Percentiles rank a stretch among this genome's conserved stretches.
phyloP scores from a whole-genome alignment of 2,329 filamentous ascomycete species.

The Cladosporium sp. region DNA sequence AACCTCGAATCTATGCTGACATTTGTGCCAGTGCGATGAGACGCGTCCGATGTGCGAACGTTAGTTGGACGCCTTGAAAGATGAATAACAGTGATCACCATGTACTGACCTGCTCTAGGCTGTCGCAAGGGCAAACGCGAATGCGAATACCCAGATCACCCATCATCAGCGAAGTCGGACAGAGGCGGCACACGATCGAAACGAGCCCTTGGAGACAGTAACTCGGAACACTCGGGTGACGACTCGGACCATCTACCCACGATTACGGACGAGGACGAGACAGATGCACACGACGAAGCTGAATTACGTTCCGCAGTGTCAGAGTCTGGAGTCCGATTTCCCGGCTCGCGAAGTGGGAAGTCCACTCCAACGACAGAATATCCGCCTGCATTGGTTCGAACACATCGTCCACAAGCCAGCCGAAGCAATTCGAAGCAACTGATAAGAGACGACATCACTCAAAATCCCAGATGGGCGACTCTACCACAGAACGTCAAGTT shows the following conservation, averaged over 20 bases:
- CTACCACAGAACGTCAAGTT: constrained; percentile 65
- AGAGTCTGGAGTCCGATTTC: constrained; percentile 14
- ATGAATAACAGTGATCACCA: background rate
- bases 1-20: constrained; percentile 21
- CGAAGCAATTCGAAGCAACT: constrained; percentile 27
- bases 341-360: constrained; percentile 43
- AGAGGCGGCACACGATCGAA: constrained; percentile 48
- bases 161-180: constrained; percentile 52
- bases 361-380: constrained; percentile 55
- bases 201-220: constrained; percentile 46
- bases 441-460: constrained; percentile 27
- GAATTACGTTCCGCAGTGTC: constrained; percentile 29
- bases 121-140: constrained; percentile 90
- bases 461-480: constrained; percentile 31
- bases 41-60: constrained; percentile 79
- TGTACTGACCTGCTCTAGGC: constrained; percentile 50
- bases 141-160: constrained; percentile 81
- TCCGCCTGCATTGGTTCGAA: constrained; percentile 40
- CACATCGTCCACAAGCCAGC: constrained; percentile 22
- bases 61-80: constrained; percentile 39
- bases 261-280: constrained; percentile 50
- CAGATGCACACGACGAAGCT: constrained; percentile 38
- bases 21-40: constrained; percentile 75
- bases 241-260: constrained; percentile 47
- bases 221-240: constrained; percentile 54